These are phyloP conservation scores for Chlorella sorokiniana DNA, from an alignment of 139 green algal species.

Conservation along the genomic window DNA sequence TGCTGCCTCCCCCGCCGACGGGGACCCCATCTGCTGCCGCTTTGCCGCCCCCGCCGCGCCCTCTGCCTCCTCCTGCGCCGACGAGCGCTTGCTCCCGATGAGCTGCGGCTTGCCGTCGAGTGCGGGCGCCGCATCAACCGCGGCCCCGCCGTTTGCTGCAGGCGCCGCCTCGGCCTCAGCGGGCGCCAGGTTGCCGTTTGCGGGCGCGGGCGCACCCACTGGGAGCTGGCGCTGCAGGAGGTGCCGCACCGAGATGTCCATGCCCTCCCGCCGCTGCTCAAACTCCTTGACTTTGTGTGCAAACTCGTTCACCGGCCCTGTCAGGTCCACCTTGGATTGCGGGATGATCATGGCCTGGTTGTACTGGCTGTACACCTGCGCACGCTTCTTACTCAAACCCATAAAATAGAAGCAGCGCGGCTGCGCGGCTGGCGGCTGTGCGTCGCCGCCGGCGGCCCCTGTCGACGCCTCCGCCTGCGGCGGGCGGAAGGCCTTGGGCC, in stretches of 20 bases:
- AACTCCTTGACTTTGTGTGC: conserved; percentile 46
- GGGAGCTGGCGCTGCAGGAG: conserved; percentile 35
- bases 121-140: not conserved
- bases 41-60: conserved; percentile 5
- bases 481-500: conserved; percentile 57
- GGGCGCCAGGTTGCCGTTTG: not conserved
- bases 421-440: not conserved
- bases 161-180: not conserved
- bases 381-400: conserved; percentile 68
- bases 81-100: not conserved
- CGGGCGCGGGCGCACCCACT: conserved; percentile 1
- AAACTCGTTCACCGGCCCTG: conserved; percentile 76
- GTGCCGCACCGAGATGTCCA: conserved; percentile 74
- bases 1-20: not conserved
- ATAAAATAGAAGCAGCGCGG: conserved; percentile 70
- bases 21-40: not conserved
- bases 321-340: conserved; percentile 67
- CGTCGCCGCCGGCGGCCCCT: too few species aligned
- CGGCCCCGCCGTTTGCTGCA: not conserved
- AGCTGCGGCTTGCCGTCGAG: not conserved
- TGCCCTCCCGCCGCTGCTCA: conserved; percentile 49
- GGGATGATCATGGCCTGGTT: conserved; percentile 42
- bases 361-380: conserved; percentile 35
- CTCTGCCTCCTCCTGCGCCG: not conserved
- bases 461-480: conserved; percentile 2